Evolutionary conservation across 495 filamentous ascomycete species (phyloP), one percentile per base, ranked within the genome.

Genomic region (Hypoxylon fragiforme): DNA sequence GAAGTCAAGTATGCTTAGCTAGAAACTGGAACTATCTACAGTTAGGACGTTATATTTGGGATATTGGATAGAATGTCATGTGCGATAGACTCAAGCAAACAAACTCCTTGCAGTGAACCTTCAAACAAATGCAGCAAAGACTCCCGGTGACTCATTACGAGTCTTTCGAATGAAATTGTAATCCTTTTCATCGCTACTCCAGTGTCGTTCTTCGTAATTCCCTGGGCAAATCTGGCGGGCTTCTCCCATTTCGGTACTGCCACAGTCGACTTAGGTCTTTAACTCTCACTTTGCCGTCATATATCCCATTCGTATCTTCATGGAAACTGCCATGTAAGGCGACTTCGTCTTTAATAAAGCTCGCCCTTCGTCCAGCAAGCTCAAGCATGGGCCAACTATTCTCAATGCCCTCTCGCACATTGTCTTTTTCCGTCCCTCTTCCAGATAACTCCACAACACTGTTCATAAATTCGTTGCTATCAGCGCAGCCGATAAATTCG

Each of bases 211-310:
- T 49, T 24, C 53, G 52, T 3, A 57, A 1, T 11, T 52, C 62
- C 7, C 40, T 47, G 39, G 67, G 66, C 37, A 47, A 63, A 38
- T 74, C 72, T 15, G 69, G 60, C 9, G 86, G 85, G n/a, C 72
- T 79, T 26, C 70, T 66, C 12, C 88, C 88, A 67, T 88, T 86
- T 37, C 84, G 73, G 65, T 91, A 91, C 66, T 75, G 65, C 88
- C 88, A 91, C 26, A 91, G 62, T 39, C 87, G 76, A 67, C 86
- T 89, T 48, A 89, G 68, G 57, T 89, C 81, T 67, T 81, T 88
- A 1, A 91, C 84, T 44, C 73, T 82, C 5, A 70, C 64, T 42
- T 49, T 62, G 0, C 62, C 62, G 18, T 57, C 54, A 11, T 62
- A 35, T 4, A 67, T 36, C 6, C 38, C 50, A 3, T 52, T 32